Base-by-base conservation (phyloP, 192 early-diverging fungal species). In the Podila minutissima region DNA sequence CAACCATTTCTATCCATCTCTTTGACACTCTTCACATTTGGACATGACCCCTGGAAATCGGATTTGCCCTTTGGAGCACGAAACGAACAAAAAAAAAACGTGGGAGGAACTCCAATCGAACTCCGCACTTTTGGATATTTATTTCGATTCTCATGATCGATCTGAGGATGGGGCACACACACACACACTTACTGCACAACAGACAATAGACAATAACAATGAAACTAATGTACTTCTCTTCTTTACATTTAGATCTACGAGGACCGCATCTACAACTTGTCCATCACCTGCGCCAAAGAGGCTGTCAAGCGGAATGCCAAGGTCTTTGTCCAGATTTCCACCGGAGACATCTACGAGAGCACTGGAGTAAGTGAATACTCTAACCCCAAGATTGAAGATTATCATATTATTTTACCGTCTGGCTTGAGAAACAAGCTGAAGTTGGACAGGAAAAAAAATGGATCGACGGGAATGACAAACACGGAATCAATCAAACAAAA, bases 301-400 rank as follows among this genome's bases (percentile, higher is more conserved):
- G 96, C 96, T 15, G 91, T 89, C 41, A 91, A 92, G 75, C 69
- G 90, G 24, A 85, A 88, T 4, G 89, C 90, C 26, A 92, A 91
- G 59, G 87, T 85, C 9, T 93, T 95, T 83, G 90, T 97, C 15
- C 92, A 97, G 60, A 58, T 96, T 46, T 95, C 95, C 29, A 98
- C 95, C 7, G 96, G 91, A 12, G 95, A 96, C 67, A 88, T 98
- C 17, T 97, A 96, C 84, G 93, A 96, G 41, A 77, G 86, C 15
- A 91, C 89, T 58, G 92, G 93, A 84, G 94, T 93, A 81, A 61
- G 62, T 57, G 11, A 15, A 38, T 5, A 0, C n/a, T 59, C 4
- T n/a, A 7, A 17, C 5, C 26, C 41, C 41, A 46, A 46, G 41
- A 46, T 37, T 46, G 41, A 46, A 15, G 41, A 46, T 46, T 55